These are phyloP conservation scores for Hypoxylon fuscum DNA, from an alignment of 495 filamentous ascomycete genomes.

Conservation along the genomic window DNA sequence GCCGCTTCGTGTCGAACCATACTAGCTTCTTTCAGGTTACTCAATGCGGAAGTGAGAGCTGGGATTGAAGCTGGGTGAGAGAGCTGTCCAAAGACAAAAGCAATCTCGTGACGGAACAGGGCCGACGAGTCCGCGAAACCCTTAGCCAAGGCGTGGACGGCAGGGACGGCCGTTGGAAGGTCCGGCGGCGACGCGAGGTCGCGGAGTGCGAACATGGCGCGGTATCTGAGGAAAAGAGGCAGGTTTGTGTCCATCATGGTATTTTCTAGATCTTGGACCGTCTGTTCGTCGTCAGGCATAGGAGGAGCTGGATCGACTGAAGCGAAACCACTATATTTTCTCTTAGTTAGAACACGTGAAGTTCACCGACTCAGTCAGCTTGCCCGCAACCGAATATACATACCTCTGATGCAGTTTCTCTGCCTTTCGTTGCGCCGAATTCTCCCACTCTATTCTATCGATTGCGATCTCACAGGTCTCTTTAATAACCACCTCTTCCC, in stretches of 20 bases:
- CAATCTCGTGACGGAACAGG: slow-evolving; percentile 97
- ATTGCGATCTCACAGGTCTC: slow-evolving; percentile 98
- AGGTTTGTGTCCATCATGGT: slow-evolving; percentile 78
- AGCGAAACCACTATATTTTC: slow-evolving; percentile 81
- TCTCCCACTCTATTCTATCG: slow-evolving; percentile 92
- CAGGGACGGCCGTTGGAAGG: slow-evolving; percentile 83
- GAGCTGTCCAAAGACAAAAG: slow-evolving; percentile 97
- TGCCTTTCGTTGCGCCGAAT: slow-evolving; percentile 70
- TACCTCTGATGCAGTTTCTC: slow-evolving; percentile 85
- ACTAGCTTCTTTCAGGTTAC: slow-evolving; percentile 80
- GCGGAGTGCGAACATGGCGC: slow-evolving; percentile 96
- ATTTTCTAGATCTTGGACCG: slow-evolving; percentile 79
- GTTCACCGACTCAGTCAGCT: slow-evolving; percentile 8
- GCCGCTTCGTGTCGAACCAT: slow-evolving; percentile 99
- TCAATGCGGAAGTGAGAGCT: slow-evolving; percentile 78
- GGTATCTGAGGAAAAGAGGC: slow-evolving; percentile 90
- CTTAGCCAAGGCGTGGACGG: slow-evolving; percentile 83
- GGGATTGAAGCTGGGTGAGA: slow-evolving; percentile 96
- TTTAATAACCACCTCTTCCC: slow-evolving; percentile 79
- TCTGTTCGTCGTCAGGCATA: slow-evolving; percentile 68
- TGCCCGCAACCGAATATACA: slow-evolving; percentile 19
- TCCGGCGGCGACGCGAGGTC: slow-evolving; percentile 93
- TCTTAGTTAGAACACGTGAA: slow-evolving; percentile 29
- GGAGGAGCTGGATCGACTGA: slow-evolving; percentile 97
- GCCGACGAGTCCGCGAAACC: slow-evolving; percentile 88